phyloP scores from a whole-genome alignment of 768 basidiomycete species.

The Collybiopsis confluens region DNA sequence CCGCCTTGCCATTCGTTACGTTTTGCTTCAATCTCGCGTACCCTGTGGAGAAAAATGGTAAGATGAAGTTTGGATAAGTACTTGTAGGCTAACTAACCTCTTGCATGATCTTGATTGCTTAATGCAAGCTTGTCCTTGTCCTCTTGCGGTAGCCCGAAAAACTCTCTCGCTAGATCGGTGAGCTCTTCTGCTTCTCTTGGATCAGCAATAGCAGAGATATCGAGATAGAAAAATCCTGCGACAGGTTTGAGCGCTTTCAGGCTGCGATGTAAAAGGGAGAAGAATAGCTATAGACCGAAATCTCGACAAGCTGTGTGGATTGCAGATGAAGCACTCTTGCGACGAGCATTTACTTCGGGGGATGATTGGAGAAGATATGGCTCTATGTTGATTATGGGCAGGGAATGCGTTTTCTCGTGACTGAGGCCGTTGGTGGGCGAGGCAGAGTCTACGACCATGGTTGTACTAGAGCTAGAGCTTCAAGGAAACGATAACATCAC shows the following conservation, averaged over 20 bases:
- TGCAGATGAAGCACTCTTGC: constrained; percentile 43
- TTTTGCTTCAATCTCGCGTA: constrained; percentile 81
- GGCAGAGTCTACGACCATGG: not conserved
- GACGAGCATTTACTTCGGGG: constrained; percentile 31
- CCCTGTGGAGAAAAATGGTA: constrained; percentile 40
- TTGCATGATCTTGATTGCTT: constrained; percentile 62
- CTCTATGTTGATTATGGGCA: constrained; percentile 73
- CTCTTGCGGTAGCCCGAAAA: constrained; percentile 69
- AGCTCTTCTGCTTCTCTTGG: constrained; percentile 62
- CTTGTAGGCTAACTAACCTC: constrained; percentile 45
- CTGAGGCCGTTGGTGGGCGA: constrained; percentile 4
- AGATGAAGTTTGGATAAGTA: not conserved
- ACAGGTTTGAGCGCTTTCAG: no score
- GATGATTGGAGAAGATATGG: constrained; percentile 50
- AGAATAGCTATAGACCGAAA: no score
- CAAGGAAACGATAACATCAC: not conserved
- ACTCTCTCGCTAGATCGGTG: constrained; percentile 57
- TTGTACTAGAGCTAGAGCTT: no score
- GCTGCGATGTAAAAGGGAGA: no score
- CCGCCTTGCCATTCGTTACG: constrained; percentile 78
- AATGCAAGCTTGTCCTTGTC: constrained; percentile 77
- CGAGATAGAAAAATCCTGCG: constrained; percentile 92
- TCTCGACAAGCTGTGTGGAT: constrained; percentile 72
- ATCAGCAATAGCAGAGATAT: constrained; percentile 58
- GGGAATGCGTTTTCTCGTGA: no score